These are phyloP conservation scores for Lichtheimia corymbifera DNA, from an alignment of 371 early-diverging fungal genomes.

Conservation along the genomic window DNA sequence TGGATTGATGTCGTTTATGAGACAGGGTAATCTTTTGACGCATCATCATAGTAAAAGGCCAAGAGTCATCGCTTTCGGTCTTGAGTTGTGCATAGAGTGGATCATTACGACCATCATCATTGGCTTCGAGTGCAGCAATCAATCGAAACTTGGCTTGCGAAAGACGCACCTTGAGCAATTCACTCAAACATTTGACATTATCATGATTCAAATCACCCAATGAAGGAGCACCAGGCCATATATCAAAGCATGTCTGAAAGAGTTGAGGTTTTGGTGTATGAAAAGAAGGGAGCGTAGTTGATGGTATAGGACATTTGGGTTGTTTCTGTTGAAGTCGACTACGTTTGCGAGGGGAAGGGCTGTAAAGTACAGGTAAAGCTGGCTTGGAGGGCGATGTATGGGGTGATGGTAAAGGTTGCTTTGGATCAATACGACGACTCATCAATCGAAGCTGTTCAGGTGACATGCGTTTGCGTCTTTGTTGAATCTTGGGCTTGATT, in stretches of 20 bases:
- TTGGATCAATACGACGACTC: conserved; percentile 45
- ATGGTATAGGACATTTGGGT: neutral
- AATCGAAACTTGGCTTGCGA: conserved; percentile 24
- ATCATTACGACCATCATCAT: conserved; percentile 1
- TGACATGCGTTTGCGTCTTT: conserved; percentile 27
- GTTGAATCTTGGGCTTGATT: conserved; percentile 6
- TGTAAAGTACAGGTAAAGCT: conserved; percentile 28
- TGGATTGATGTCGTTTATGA: conserved; percentile 14
- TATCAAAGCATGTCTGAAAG: conserved; percentile 22
- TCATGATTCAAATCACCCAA: conserved; percentile 14
- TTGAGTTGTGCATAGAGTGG: conserved; percentile 7
- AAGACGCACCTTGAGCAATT: conserved; percentile 25
- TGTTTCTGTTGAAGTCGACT: neutral
- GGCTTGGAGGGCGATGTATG: conserved; percentile 37
- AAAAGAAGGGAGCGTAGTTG: neutral
- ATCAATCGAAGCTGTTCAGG: conserved; percentile 34
- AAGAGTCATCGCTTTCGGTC: neutral
- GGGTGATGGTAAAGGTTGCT: conserved; percentile 29
- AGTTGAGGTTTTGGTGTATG: neutral
- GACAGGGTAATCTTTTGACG: conserved; percentile 14
- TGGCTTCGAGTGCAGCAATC: conserved; percentile 17
- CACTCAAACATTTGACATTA: conserved; percentile 20
- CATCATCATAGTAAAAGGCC: conserved; percentile 5
- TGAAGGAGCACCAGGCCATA: conserved; percentile 23
- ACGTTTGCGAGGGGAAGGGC: conserved; percentile 11